Conservation (phyloP, 208 protist species). For the Trypanosoma boissoni region DNA sequence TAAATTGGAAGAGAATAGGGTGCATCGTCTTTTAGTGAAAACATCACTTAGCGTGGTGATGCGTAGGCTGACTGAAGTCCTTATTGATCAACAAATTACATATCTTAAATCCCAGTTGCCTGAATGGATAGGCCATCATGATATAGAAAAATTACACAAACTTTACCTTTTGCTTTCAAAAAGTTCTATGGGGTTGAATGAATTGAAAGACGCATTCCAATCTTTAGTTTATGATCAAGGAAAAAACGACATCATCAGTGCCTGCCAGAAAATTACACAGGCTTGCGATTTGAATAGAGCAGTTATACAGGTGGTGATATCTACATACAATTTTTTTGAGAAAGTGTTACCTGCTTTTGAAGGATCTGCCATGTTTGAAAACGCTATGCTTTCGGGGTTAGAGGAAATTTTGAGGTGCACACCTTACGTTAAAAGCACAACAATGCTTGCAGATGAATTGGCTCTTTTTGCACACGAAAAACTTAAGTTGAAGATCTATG, state of each 20-base stretch:
- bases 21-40: slow-evolving; percentile 49
- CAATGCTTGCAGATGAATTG: slow-evolving; percentile 19
- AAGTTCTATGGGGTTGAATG: slow-evolving; percentile 10
- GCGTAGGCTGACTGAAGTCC: slow-evolving; percentile 34
- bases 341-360: slow-evolving; percentile 11
- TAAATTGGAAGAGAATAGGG: slow-evolving; percentile 41
- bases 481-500: slow-evolving; percentile 6
- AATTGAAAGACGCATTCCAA: slow-evolving; percentile 12
- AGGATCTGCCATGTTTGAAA: slow-evolving; percentile 9
- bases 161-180: slow-evolving; percentile 21
- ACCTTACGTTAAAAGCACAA: slow-evolving; percentile 3
- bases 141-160: slow-evolving; percentile 17
- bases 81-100: slow-evolving; percentile 46
- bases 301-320: slow-evolving; percentile 23
- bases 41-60: slow-evolving; percentile 49
- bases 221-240: slow-evolving; percentile 17
- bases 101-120: slow-evolving; percentile 32
- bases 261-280: slow-evolving; percentile 8
- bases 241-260: slow-evolving; percentile 4
- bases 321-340: slow-evolving; percentile 18
- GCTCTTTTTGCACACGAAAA: slow-evolving; percentile 15
- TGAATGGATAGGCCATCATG: slow-evolving; percentile 32
- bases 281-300: slow-evolving; percentile 13
- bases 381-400: slow-evolving; percentile 13
- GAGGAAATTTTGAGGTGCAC: background rate